Base-by-base conservation (phyloP, 495 filamentous ascomycete genomes). In the Acidomyces sp. region DNA sequence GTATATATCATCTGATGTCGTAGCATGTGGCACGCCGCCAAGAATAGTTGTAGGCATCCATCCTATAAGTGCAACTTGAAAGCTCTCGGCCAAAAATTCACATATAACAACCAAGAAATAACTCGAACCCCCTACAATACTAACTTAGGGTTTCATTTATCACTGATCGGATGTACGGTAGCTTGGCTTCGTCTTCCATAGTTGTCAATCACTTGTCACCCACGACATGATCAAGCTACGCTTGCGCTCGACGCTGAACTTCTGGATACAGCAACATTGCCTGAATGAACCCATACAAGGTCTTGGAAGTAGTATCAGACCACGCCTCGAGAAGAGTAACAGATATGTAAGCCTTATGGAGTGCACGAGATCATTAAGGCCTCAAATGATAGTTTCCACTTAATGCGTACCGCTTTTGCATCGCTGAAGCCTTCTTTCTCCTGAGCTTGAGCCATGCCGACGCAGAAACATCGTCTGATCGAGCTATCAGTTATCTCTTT, bases 391-490 rank as follows among this genome's bases (percentile, higher is more conserved):
- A n/a, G n/a, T n/a, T n/a, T n/a, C n/a, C n/a, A n/a, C n/a, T n/a
- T n/a, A n/a, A n/a, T n/a, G n/a, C n/a, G n/a, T n/a, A n/a, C n/a
- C 16, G 42, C 42, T 37, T 40, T 37, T 24, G 30, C 37, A 24
- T 51, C 43, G 27, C 16, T 39, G 37, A n/a, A 51, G n/a, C 41
- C 64, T 62, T 25, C 65, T 58, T 25, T 63, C 32, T 46, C 37
- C 31, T 55, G 54, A 3, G 41, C 52, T 13, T 43, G 69, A 62
- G 9, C 69, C 61, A 32, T 74, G 13, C 61, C 51, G 29, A 70
- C 60, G 20, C 68, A 55, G 30, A 74, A 58, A 11, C 37, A 27
- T 35, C 69, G 66, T 34, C 67, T 55, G 37, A 71, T 59, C n/a
- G 41, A 56, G 12, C 56, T 43, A 28, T 29, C 39, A 32, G 2